These are phyloP conservation scores for Fusarium sacchari DNA, from an alignment of 2,329 filamentous ascomycete genomes.

Conservation along the genomic window DNA sequence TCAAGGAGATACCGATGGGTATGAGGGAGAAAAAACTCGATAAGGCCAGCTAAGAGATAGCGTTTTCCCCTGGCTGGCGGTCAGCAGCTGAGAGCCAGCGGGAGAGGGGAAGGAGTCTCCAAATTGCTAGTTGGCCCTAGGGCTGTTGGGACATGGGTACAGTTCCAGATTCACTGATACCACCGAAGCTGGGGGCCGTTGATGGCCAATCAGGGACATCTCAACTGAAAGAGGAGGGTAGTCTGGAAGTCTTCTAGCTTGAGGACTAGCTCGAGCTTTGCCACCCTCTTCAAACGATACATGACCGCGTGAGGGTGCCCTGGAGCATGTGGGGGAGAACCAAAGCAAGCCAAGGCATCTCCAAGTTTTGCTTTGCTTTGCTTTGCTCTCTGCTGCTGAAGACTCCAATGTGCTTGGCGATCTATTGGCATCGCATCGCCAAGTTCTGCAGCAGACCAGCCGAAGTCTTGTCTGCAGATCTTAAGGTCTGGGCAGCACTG, in stretches of 20 bases:
- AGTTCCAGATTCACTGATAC: conserved; percentile 16
- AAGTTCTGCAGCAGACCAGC: conserved; percentile 17
- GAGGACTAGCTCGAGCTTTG: not conserved
- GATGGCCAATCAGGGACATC: conserved; percentile 23
- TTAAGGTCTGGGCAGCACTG: conserved; percentile 32
- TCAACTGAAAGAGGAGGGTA: conserved; percentile 3
- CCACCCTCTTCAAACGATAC: conserved; percentile 8
- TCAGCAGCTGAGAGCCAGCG: conserved; percentile 6
- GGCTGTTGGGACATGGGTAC: conserved; percentile 1
- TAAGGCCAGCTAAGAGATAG: conserved; percentile 13
- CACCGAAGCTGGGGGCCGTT: conserved; percentile 9
- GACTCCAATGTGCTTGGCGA: conserved; percentile 13
- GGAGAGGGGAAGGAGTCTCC: conserved; percentile 25
- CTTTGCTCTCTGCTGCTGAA: not conserved
- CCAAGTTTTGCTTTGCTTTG: not conserved
- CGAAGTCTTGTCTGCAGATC: conserved; percentile 28
- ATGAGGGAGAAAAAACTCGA: not conserved
- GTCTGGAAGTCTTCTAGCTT: conserved; percentile 44
- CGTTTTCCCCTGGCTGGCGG: conserved; percentile 8
- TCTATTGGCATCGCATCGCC: conserved; percentile 36
- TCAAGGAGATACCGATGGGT: conserved; percentile 39
- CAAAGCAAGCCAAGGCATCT: conserved; percentile 9
- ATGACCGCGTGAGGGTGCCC: not conserved
- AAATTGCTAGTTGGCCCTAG: conserved; percentile 8
- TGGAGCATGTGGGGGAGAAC: conserved; percentile 22